phyloP scores from a whole-genome alignment of 1,139 yeast species.

The Lodderomyces jiufengensis region DNA sequence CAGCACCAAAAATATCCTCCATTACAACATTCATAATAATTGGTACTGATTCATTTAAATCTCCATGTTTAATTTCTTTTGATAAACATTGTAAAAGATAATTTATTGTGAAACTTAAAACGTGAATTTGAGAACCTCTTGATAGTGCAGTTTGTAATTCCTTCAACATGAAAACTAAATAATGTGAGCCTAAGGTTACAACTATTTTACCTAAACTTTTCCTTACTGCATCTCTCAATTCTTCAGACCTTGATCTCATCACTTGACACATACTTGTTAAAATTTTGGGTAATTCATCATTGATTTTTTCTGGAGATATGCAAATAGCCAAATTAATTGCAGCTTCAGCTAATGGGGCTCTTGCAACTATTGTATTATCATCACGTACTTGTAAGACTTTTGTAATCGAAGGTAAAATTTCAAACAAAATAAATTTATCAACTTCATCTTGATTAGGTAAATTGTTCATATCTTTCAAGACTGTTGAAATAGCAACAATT shows the following conservation, averaged over 20 bases:
- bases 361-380: conserved; percentile 70
- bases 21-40: conserved; percentile 69
- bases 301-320: conserved; percentile 54
- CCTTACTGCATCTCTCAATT: conserved; percentile 82
- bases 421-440: conserved; percentile 52
- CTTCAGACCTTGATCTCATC: conserved; percentile 82
- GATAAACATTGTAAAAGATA: conserved; percentile 56
- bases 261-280: conserved; percentile 85
- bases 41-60: conserved; percentile 64
- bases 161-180: conserved; percentile 67
- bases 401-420: conserved; percentile 60
- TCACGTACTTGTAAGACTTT: conserved; percentile 60
- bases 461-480: conserved; percentile 35
- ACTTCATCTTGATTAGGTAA: conserved; percentile 41
- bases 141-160: conserved; percentile 78
- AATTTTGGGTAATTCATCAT: conserved; percentile 69
- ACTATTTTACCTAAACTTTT: conserved; percentile 69
- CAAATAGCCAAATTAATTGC: conserved; percentile 67
- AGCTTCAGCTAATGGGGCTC: conserved; percentile 83
- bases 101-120: conserved; percentile 85
- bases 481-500: conserved; percentile 59
- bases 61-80: conserved; percentile 51
- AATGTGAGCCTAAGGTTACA: conserved; percentile 63
- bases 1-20: conserved; percentile 91
- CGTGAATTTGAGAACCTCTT: conserved; percentile 92